Evolutionary conservation across 2,329 filamentous ascomycete genomes (phyloP).

Genomic region (Torrubiellomyces zombiae): DNA sequence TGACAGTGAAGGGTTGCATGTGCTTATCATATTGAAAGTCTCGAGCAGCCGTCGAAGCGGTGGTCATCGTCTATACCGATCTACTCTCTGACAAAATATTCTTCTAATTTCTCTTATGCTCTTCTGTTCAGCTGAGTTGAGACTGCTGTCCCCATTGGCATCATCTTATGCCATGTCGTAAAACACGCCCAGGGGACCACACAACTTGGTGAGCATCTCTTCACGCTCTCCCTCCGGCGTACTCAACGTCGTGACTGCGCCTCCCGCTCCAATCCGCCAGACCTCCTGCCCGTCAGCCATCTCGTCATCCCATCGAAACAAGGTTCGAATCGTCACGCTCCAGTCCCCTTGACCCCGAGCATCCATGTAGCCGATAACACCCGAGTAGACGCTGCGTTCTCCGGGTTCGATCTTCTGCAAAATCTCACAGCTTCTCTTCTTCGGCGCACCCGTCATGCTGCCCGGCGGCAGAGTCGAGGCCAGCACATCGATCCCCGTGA

Average conservation of each 20-base stretch:
- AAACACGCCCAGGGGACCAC: slow-evolving; percentile 37
- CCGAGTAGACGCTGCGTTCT: slow-evolving; percentile 66
- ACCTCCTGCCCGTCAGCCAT: slow-evolving; percentile 26
- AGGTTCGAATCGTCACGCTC: slow-evolving; percentile 75
- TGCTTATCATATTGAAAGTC: no score
- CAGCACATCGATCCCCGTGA: slow-evolving; percentile 59
- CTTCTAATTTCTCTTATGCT: slow-evolving; percentile 1
- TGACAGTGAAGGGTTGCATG: no score
- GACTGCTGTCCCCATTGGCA: neutral
- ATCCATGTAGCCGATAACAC: slow-evolving; percentile 81
- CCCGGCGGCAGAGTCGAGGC: slow-evolving; percentile 69
- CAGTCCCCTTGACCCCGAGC: slow-evolving; percentile 74
- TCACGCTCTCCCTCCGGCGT: slow-evolving; percentile 67
- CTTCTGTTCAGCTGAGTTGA: neutral
- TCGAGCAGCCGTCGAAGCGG: no score
- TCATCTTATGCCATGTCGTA: slow-evolving; percentile 16
- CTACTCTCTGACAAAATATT: no score
- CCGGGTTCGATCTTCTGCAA: slow-evolving; percentile 49
- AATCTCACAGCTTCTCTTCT: slow-evolving; percentile 80
- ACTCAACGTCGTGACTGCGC: slow-evolving; percentile 75
- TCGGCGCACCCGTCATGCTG: slow-evolving; percentile 92
- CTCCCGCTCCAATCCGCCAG: slow-evolving; percentile 81
- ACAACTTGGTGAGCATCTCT: slow-evolving; percentile 73
- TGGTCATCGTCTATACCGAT: no score
- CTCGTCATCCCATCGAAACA: slow-evolving; percentile 58